Evolutionary conservation across 768 basidiomycete species (phyloP), one percentile per base, ranked within the genome.

Genomic region (Amylocystis lapponica): DNA sequence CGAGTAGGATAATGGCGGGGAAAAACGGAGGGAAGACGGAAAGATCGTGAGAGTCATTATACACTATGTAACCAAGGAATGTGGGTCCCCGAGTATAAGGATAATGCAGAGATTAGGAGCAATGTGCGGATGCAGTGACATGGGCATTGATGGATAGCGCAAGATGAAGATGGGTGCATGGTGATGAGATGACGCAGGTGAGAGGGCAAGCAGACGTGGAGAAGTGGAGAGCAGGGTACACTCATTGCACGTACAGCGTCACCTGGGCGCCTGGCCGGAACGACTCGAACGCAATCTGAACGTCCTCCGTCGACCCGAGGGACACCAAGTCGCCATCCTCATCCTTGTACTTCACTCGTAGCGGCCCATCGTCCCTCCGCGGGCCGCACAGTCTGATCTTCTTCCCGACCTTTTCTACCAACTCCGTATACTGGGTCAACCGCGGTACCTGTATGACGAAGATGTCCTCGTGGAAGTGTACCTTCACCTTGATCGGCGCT

Each of bases 341-440:
- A 63, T 95, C 92, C 62, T 72, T 79, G 63, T 94, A 95, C 62
- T 85, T 91, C 51, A 93, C 84, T 25, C 86, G 76, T 54, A 95
- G 61, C 0, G 88, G 83, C n/a, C 81, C 75, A 58, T 88, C 83
- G 38, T 86, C 84, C 27, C 84, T 68, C 50, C 81, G 73, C 3
- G 86, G 87, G 16, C 90, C 90, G 60, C 92, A 95, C 21, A 94
- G 72, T 23, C 90, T 77, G 53, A 97, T 94, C 77, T 97, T 98
- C 67, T 82, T 81, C 26, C 86, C 83, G 2, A 98, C 90, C 60
- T 83, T 86, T 62, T 92, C 86, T 40, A 94, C 85, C 40, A 98
- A 72, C 33, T 92, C 87, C 40, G 68, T 71, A 63, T 84, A 94
- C 60, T 86, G 81, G 26, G 88, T 89, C 48, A 71, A 65, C 48